Conservation (phyloP, 495 filamentous ascomycete genomes). For the Tuber aestivum region DNA sequence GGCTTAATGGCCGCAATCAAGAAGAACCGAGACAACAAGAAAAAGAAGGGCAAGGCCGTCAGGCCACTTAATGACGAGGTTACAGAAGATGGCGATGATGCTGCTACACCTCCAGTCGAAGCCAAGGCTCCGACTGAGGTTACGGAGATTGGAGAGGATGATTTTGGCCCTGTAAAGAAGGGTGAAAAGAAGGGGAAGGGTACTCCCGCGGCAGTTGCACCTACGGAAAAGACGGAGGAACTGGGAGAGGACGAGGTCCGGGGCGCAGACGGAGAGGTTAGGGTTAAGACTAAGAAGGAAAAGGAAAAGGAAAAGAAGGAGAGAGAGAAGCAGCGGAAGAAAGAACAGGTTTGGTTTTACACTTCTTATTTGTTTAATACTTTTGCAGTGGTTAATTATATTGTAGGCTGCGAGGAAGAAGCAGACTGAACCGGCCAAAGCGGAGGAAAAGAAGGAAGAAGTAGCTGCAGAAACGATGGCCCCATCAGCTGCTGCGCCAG, state of each 20-base stretch:
- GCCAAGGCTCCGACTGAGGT: slow-evolving; percentile 79
- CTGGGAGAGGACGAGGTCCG: slow-evolving; percentile 47
- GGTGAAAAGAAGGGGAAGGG: slow-evolving; percentile 54
- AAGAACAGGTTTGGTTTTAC: slow-evolving; percentile 55
- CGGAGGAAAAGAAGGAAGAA: slow-evolving; percentile 65
- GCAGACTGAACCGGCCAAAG: slow-evolving; percentile 48
- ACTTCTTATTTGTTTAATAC: not conserved
- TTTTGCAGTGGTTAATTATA: slow-evolving; percentile 9
- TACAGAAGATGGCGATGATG: slow-evolving; percentile 66
- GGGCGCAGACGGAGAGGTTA: slow-evolving; percentile 48
- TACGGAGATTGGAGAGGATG: slow-evolving; percentile 65
- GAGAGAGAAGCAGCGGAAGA: slow-evolving; percentile 77
- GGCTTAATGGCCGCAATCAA: slow-evolving; percentile 80
- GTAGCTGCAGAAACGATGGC: slow-evolving; percentile 43
- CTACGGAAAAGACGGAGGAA: slow-evolving; percentile 36
- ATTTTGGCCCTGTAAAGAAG: slow-evolving; percentile 71
- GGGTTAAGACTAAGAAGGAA: slow-evolving; percentile 80
- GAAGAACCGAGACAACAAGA: slow-evolving; percentile 86
- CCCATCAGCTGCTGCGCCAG: slow-evolving; percentile 44
- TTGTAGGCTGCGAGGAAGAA: slow-evolving; percentile 60
- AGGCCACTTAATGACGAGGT: slow-evolving; percentile 57
- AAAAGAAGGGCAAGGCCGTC: slow-evolving; percentile 65
- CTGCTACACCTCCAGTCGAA: slow-evolving; percentile 53
- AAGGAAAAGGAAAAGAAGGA: slow-evolving; percentile 87
- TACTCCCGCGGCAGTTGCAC: slow-evolving; percentile 28